These are phyloP conservation scores for Phytophthora cryptogea DNA, from an alignment of 352 stramenopile genomes.

Conservation along the genomic window DNA sequence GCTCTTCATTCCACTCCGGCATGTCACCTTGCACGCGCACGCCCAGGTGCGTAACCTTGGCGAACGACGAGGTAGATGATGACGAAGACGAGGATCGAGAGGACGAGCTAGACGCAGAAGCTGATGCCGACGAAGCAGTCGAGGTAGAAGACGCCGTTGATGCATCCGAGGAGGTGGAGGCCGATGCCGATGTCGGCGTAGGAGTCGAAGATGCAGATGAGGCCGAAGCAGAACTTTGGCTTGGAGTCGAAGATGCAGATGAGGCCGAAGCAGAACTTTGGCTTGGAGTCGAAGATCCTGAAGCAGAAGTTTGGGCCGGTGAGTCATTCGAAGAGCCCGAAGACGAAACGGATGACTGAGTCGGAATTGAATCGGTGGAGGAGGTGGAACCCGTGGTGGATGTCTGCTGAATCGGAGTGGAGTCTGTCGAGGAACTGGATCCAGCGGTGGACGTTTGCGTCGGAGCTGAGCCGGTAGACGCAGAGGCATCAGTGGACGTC, in stretches of 20 bases:
- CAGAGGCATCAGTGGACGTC: neutral
- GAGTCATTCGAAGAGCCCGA: constrained; percentile 1
- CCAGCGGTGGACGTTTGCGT: constrained; percentile 2
- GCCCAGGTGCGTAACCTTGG: constrained; percentile 46
- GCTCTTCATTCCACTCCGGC: constrained; percentile 41
- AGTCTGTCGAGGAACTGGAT: neutral
- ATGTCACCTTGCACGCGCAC: constrained; percentile 57
- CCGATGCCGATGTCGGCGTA: constrained; percentile 8
- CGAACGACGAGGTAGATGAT: constrained; percentile 18
- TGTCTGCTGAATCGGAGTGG: no score
- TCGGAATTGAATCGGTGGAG: constrained; percentile 1
- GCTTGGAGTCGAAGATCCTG: neutral
- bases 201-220: constrained; percentile 8
- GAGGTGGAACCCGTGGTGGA: neutral
- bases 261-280: constrained; percentile 7
- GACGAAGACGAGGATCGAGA: neutral
- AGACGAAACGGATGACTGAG: neutral
- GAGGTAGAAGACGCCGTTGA: constrained; percentile 11
- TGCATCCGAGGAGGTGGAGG: constrained; percentile 5
- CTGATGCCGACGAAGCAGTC: constrained; percentile 1
- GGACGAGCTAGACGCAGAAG: constrained; percentile 2
- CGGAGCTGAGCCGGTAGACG: neutral
- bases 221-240: constrained; percentile 1
- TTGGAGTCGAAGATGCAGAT: neutral
- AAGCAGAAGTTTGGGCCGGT: neutral